phyloP scores from a whole-genome alignment of 768 basidiomycete genomes.

The Lactarius trivialis region DNA sequence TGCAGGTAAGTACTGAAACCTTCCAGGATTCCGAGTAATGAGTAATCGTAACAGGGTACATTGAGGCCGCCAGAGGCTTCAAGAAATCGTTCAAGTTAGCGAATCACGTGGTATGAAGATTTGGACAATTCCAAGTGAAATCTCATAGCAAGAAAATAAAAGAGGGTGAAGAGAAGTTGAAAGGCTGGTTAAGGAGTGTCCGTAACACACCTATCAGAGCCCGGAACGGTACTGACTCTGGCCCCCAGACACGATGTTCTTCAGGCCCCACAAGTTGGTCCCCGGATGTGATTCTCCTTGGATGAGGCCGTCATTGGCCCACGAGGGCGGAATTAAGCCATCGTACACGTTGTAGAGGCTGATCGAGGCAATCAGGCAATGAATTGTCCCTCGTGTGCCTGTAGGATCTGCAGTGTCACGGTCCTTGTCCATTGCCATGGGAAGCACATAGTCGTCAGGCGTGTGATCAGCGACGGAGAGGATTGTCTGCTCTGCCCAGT shows the following conservation, averaged over 20 bases:
- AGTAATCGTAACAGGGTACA: too few relatives aligned
- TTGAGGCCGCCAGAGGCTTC: too few relatives aligned
- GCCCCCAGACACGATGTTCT: background rate
- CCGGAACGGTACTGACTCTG: background rate
- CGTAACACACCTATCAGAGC: too few relatives aligned
- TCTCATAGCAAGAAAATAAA: background rate
- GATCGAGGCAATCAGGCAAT: constrained; percentile 10
- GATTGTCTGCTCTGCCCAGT: constrained; percentile 5
- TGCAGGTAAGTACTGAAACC: too few relatives aligned
- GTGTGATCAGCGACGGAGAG: background rate
- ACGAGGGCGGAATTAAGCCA: constrained; percentile 8
- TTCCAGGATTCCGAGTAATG: too few relatives aligned
- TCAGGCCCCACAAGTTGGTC: background rate
- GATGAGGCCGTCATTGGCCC: background rate
- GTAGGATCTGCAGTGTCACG: constrained; percentile 1
- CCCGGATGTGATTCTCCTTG: background rate
- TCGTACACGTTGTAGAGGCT: background rate
- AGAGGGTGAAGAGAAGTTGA: background rate
- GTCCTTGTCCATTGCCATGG: constrained; percentile 1
- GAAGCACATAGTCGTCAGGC: constrained; percentile 3
- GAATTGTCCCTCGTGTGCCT: background rate
- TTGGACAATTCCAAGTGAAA: too few relatives aligned
- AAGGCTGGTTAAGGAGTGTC: background rate
- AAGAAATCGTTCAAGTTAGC: too few relatives aligned
- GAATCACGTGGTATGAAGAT: background rate